phyloP scores from a whole-genome alignment of 306 rosid species.

The Cicer yamashitae region DNA sequence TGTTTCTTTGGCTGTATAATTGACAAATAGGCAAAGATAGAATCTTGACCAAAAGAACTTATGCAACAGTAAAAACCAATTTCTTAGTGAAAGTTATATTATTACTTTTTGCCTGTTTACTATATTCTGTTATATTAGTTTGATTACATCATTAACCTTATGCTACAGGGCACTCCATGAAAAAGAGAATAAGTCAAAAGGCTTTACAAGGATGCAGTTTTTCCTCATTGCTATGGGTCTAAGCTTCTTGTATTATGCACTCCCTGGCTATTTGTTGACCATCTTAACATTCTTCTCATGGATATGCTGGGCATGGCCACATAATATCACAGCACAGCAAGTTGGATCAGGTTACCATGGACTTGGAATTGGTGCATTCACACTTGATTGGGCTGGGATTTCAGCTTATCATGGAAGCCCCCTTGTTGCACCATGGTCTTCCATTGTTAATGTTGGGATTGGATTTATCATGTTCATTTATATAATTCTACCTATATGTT shows the following conservation, averaged over 20 bases:
- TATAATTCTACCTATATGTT: slow-evolving; percentile 83
- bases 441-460: slow-evolving; percentile 85
- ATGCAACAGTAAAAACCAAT: slow-evolving; percentile 31
- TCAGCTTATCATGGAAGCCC: slow-evolving; percentile 99
- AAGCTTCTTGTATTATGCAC: slow-evolving; percentile 81
- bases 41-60: slow-evolving; percentile 41
- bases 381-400: slow-evolving; percentile 98
- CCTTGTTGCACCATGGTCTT: slow-evolving; percentile 86
- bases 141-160: slow-evolving; percentile 44
- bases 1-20: slow-evolving; percentile 46
- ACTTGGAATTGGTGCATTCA: slow-evolving; percentile 92
- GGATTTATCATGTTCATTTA: slow-evolving; percentile 95
- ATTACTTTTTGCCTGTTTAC: slow-evolving; percentile 23
- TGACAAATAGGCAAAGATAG: slow-evolving; percentile 46
- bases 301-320: slow-evolving; percentile 98
- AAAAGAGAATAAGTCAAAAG: slow-evolving; percentile 64
- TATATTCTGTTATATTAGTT: slow-evolving; percentile 32
- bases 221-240: slow-evolving; percentile 75
- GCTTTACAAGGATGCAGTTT: slow-evolving; percentile 81
- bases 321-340: slow-evolving; percentile 92
- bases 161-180: slow-evolving; percentile 93
- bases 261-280: slow-evolving; percentile 86
- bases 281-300: slow-evolving; percentile 94
- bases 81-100: slow-evolving; percentile 3
- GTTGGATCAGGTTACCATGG: slow-evolving; percentile 88